These are phyloP conservation scores for Leishmania arabica DNA, from an alignment of 208 protist species.

Conservation along the genomic window DNA sequence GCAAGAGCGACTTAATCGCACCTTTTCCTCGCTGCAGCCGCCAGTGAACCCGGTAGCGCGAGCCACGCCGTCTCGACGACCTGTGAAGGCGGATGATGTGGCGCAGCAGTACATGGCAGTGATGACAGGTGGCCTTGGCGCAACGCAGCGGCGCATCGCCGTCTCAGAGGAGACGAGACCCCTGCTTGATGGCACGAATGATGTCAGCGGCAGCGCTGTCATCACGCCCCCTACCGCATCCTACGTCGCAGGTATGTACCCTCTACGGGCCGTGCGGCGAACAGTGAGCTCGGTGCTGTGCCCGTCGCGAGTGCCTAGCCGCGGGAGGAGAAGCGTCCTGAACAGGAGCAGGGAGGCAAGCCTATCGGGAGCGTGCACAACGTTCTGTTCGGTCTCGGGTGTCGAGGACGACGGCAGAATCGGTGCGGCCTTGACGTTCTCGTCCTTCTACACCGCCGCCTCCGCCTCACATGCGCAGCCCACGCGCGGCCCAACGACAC, in stretches of 20 bases:
- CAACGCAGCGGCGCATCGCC: background rate
- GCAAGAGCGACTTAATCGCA: conserved; percentile 23
- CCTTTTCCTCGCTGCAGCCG: conserved; percentile 6
- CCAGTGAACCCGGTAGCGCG: background rate
- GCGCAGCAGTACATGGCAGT: background rate
- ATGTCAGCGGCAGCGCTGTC: background rate
- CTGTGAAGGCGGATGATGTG: background rate
- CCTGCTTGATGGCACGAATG: background rate
- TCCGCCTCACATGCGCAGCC: background rate
- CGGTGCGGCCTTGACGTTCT: background rate
- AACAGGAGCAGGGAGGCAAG: background rate
- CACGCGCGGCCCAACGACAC: background rate
- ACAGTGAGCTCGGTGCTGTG: conserved; percentile 12
- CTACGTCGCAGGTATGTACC: conserved; percentile 27
- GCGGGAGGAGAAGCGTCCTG: too few relatives aligned
- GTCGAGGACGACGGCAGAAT: background rate
- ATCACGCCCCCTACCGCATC: conserved; percentile 8
- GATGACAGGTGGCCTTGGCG: background rate
- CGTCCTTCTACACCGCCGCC: background rate
- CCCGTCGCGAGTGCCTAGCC: background rate
- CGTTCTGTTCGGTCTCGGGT: background rate
- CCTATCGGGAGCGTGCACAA: background rate
- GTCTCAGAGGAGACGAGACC: background rate
- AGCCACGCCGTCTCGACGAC: background rate
- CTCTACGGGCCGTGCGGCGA: conserved; percentile 18